Evolutionary conservation across 257 asterid genomes (phyloP).

Genomic region (Ilex asprella): DNA sequence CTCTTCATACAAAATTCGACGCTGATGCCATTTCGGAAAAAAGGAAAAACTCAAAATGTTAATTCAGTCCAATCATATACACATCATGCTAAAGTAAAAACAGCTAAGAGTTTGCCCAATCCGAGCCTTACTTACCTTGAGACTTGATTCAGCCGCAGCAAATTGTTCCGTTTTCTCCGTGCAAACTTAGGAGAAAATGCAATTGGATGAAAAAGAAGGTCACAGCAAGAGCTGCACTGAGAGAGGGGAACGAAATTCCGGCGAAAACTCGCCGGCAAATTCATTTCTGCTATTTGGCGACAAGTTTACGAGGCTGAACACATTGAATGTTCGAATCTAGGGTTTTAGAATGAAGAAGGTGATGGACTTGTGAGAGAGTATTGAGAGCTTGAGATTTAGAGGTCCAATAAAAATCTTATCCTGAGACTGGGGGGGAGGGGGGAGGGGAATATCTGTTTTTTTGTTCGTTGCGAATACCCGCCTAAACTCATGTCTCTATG

Average conservation of each 20-base stretch:
- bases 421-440: too few species aligned
- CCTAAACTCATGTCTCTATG: too few species aligned
- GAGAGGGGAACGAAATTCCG: conserved; percentile 43
- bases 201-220: conserved; percentile 27
- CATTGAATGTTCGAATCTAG: conserved; percentile 1
- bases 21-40: conserved; percentile 9
- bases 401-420: too few species aligned
- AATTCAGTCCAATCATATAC: conserved; percentile 6
- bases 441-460: too few species aligned
- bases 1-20: conserved; percentile 29
- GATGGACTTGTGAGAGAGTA: neutral
- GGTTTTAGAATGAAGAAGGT: conserved; percentile 3
- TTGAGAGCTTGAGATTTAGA: too few species aligned
- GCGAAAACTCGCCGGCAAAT: conserved; percentile 48
- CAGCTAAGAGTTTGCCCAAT: neutral
- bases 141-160: conserved; percentile 24
- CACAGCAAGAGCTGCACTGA: conserved; percentile 39
- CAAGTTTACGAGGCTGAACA: conserved; percentile 4
- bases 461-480: too few species aligned
- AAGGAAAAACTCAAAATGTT: neutral
- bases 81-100: neutral
- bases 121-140: conserved; percentile 36
- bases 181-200: conserved; percentile 22
- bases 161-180: conserved; percentile 22
- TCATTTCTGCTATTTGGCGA: conserved; percentile 28